phyloP scores from a whole-genome alignment of 371 early-diverging fungal species.

The Sporodiniella umbellata region DNA sequence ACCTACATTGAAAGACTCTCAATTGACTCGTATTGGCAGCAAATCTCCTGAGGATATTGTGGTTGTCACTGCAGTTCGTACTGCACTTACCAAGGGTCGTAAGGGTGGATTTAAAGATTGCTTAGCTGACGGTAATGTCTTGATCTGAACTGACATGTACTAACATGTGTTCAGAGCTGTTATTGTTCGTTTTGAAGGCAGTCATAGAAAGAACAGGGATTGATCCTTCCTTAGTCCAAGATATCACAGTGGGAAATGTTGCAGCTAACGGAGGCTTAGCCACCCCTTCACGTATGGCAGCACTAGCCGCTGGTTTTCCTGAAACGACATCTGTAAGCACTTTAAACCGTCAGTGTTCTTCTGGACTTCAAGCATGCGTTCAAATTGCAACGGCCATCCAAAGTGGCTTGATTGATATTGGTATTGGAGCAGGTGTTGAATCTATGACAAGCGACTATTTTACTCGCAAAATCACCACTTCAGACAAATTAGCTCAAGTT shows the following conservation, averaged over 20 bases:
- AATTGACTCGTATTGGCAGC: slow-evolving; percentile 48
- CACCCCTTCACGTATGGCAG: slow-evolving; percentile 85
- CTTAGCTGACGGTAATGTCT: slow-evolving; percentile 56
- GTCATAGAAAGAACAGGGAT: slow-evolving; percentile 78
- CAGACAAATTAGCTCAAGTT: slow-evolving; percentile 56
- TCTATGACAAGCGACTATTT: slow-evolving; percentile 91
- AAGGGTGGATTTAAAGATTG: slow-evolving; percentile 96
- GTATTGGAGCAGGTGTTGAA: slow-evolving; percentile 98
- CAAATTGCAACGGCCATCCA: slow-evolving; percentile 90
- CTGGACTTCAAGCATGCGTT: slow-evolving; percentile 94
- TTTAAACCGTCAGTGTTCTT: slow-evolving; percentile 97
- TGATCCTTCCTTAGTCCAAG: slow-evolving; percentile 88
- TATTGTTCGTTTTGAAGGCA: slow-evolving; percentile 83
- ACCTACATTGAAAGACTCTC: slow-evolving; percentile 21
- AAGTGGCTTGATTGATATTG: slow-evolving; percentile 90
- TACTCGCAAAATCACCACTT: slow-evolving; percentile 68
- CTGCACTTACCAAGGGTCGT: slow-evolving; percentile 87
- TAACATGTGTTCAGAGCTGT: slow-evolving; percentile 52
- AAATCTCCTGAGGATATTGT: slow-evolving; percentile 87
- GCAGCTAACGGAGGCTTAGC: slow-evolving; percentile 93
- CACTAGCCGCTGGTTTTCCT: slow-evolving; percentile 93
- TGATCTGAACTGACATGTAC: not conserved
- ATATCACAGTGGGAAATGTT: slow-evolving; percentile 96
- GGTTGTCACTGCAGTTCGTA: slow-evolving; percentile 86
- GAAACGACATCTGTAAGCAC: slow-evolving; percentile 82